Evolutionary conservation across 202 grass and related monocot species (phyloP), one percentile per base, ranked within the genome.

Genomic region (Digitaria exilis): DNA sequence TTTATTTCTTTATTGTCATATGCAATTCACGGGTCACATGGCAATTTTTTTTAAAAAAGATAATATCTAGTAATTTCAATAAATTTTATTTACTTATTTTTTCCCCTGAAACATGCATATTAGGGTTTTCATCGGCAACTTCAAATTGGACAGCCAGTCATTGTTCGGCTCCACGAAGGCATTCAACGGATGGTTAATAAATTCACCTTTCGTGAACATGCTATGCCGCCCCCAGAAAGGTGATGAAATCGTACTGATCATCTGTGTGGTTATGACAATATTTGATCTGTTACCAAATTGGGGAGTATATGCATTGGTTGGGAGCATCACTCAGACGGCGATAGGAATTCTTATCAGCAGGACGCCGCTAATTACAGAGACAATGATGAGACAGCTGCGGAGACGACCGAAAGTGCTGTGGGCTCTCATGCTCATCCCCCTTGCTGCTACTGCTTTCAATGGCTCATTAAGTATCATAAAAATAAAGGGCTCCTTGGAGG

Each of bases 101-200:
- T 39, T 34, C 4, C 31, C 4, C 72, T 75, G 19, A 56, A 35
- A 10, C n/a, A 58, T 57, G 0, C n/a, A 17, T 12, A 17, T 17
- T 34, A 75, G 73, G 51, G 58, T 75, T 10, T 75, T 75, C 15
- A 75, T 51, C n/a, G 52, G 73, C 3, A 22, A 39, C 52, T 75
- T 58, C n/a, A 75, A 15, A 25, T n/a, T n/a, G n/a, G n/a, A n/a
- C n/a, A n/a, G n/a, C n/a, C n/a, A n/a, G n/a, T n/a, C n/a, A n/a
- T n/a, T 75, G 37, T 59, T 75, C n/a, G 52, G 73, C 21, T 42
- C n/a, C 11, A 75, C 51, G 0, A 58, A 35, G n/a, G 52, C 73
- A 17, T 52, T 75, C 21, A n/a, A n/a, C n/a, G n/a, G n/a, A n/a
- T n/a, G n/a, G n/a, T n/a, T n/a, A 75, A 28, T 42, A 17, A 75